Conservation (phyloP, 148 eudicot genomes). For the Rhododendron williamsianum region DNA sequence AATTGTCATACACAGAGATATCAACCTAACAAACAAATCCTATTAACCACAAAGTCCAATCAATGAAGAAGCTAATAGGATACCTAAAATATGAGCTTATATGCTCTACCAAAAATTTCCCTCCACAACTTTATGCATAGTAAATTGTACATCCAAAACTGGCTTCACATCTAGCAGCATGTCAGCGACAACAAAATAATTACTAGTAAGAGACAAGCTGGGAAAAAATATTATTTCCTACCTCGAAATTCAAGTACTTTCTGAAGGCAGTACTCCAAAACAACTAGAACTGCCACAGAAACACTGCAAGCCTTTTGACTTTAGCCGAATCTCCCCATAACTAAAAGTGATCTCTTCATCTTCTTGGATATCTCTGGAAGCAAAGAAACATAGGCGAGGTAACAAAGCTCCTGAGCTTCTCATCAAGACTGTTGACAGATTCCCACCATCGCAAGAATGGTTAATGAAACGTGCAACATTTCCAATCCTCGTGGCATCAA, state of each 20-base stretch:
- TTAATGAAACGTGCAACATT: conserved; percentile 77
- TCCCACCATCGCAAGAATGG: conserved; percentile 94
- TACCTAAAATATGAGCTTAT: background rate
- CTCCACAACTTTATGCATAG: no score
- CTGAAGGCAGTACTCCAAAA: conserved; percentile 73
- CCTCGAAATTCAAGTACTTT: conserved; percentile 42
- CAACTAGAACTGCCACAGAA: conserved; percentile 66
- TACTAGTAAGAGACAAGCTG: background rate
- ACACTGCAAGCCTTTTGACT: conserved; percentile 50
- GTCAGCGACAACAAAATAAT: background rate
- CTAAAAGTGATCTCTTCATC: conserved; percentile 80
- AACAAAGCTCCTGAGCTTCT: conserved; percentile 66
- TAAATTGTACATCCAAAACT: background rate
- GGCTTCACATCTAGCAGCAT: background rate
- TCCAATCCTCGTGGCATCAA: conserved; percentile 74
- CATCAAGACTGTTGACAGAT: conserved; percentile 49
- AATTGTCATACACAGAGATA: background rate
- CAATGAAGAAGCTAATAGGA: background rate
- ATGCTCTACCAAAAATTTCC: no score
- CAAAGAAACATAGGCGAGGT: conserved; percentile 74
- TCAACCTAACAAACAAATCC: background rate
- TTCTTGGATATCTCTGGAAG: conserved; percentile 54
- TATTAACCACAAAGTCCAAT: no score
- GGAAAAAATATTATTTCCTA: background rate
- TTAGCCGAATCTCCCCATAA: conserved; percentile 59